These are phyloP conservation scores for Balansia obtecta DNA, from an alignment of 2,329 filamentous ascomycete species.

Conservation along the genomic window DNA sequence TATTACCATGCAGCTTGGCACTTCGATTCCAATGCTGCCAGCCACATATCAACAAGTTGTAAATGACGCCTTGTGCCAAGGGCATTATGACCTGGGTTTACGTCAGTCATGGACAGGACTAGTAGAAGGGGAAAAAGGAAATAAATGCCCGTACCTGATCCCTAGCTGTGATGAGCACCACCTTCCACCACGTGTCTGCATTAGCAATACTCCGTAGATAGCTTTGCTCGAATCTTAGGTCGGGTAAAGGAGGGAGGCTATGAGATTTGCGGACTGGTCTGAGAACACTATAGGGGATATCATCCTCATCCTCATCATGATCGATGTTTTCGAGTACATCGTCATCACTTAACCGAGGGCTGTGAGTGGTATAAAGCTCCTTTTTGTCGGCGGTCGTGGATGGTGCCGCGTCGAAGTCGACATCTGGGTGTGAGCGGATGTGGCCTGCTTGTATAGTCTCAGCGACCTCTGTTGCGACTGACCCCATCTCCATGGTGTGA, in stretches of 20 bases:
- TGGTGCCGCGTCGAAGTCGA: slow-evolving; percentile 66
- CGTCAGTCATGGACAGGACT: slow-evolving; percentile 1
- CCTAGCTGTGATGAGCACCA: slow-evolving; percentile 72
- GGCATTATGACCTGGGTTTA: slow-evolving; percentile 62
- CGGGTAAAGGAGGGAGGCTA: slow-evolving; percentile 56
- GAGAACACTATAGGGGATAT: slow-evolving; percentile 56
- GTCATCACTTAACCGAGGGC: slow-evolving; percentile 10
- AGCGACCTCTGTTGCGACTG: slow-evolving; percentile 55
- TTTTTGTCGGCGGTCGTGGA: slow-evolving; percentile 58
- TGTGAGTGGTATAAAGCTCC: slow-evolving; percentile 16
- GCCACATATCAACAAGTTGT: slow-evolving; percentile 71
- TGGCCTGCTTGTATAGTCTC: slow-evolving; percentile 72
- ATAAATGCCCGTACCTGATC: slow-evolving; percentile 55
- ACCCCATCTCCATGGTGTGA: slow-evolving; percentile 39
- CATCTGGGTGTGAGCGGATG: slow-evolving; percentile 60
- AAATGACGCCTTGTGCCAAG: slow-evolving; percentile 76
- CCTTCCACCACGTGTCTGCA: slow-evolving; percentile 66
- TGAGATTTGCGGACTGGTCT: slow-evolving; percentile 35
- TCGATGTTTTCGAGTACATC: slow-evolving; percentile 27
- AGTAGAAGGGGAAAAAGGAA: too few relatives aligned
- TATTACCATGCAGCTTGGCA: slow-evolving; percentile 63
- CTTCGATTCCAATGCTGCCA: slow-evolving; percentile 85
- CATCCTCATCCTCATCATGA: slow-evolving; percentile 53
- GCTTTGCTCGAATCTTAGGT: slow-evolving; percentile 95
- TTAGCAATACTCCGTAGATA: slow-evolving; percentile 81